Percentiles rank a stretch among this genome's conserved stretches.
Evolutionary conservation across 805 yeast genomes (phyloP).

Genomic region (Millerozyma acaciae): DNA sequence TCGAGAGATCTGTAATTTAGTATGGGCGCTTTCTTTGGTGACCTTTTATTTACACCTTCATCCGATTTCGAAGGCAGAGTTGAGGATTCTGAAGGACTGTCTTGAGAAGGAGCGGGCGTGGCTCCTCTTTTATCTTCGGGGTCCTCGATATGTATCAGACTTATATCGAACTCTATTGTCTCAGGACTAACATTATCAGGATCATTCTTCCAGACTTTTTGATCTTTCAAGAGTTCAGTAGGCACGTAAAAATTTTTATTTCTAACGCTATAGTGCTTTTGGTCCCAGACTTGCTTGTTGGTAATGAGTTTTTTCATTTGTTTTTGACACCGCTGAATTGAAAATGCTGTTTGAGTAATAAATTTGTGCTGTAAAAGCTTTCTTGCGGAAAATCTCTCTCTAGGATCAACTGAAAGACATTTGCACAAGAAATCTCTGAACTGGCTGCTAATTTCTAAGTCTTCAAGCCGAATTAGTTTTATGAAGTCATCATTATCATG

Average conservation of each 20-base stretch:
- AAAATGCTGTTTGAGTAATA: constrained; percentile 17
- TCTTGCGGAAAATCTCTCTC: constrained; percentile 27
- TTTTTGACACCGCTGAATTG: constrained; percentile 11
- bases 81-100: constrained; percentile 17
- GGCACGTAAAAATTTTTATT: constrained; percentile 33
- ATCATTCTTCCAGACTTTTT: constrained; percentile 24
- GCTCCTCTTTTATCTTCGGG: constrained; percentile 1
- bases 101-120: constrained; percentile 12
- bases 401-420: constrained; percentile 34
- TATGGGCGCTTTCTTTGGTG: constrained; percentile 1
- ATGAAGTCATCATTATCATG: constrained; percentile 26
- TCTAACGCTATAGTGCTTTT: constrained; percentile 30
- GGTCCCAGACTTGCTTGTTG: constrained; percentile 36
- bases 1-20: constrained; percentile 8
- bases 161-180: constrained; percentile 33
- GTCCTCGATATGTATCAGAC: constrained; percentile 21
- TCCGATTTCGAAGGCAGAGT: constrained; percentile 13
- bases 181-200: constrained; percentile 8
- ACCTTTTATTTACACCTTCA: constrained; percentile 7
- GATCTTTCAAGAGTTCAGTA: constrained; percentile 33
- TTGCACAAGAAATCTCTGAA: constrained; percentile 30
- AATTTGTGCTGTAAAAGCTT: constrained; percentile 32
- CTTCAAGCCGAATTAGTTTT: constrained; percentile 22
- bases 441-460: constrained; percentile 16
- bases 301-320: constrained; percentile 29